Evolutionary conservation across 164 flowering plant genomes (phyloP).

Genomic region (Santalum album): DNA sequence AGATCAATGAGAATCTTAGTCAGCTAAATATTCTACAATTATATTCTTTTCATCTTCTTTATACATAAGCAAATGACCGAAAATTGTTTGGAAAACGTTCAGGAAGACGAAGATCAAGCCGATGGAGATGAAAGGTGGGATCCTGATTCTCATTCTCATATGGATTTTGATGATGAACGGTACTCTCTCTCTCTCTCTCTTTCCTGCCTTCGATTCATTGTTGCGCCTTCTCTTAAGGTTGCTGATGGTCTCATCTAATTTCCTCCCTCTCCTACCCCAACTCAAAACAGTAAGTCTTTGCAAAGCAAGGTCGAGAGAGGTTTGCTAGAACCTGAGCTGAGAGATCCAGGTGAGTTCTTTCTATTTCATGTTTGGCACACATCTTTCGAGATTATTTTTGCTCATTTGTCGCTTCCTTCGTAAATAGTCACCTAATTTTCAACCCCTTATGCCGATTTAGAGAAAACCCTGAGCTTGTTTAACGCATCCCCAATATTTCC

Average conservation of each 20-base stretch:
- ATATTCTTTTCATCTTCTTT: no score
- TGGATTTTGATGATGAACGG: constrained; percentile 58
- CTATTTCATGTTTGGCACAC: neutral
- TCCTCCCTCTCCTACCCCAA: neutral
- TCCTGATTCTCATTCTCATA: constrained; percentile 39
- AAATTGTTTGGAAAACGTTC: no score
- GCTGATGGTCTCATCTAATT: constrained; percentile 2
- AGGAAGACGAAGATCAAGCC: constrained; percentile 19
- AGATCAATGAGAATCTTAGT: no score
- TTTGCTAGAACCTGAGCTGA: constrained; percentile 34
- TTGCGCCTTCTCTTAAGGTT: neutral
- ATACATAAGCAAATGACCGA: no score
- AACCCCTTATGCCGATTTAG: no score
- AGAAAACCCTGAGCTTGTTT: no score
- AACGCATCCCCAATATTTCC: neutral
- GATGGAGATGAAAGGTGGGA: constrained; percentile 60
- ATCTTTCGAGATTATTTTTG: no score
- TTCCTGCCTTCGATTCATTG: neutral
- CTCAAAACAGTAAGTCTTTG: constrained; percentile 33
- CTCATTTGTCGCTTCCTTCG: no score
- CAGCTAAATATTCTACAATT: no score
- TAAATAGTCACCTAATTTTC: no score
- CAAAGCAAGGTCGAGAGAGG: constrained; percentile 43
- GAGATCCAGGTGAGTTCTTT: constrained; percentile 37
- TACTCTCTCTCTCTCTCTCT: constrained; percentile 7